Evolutionary conservation across 371 early-diverging fungal species (phyloP), one percentile per base, ranked within the genome.

Genomic region (Rhizomucor pusillus): DNA sequence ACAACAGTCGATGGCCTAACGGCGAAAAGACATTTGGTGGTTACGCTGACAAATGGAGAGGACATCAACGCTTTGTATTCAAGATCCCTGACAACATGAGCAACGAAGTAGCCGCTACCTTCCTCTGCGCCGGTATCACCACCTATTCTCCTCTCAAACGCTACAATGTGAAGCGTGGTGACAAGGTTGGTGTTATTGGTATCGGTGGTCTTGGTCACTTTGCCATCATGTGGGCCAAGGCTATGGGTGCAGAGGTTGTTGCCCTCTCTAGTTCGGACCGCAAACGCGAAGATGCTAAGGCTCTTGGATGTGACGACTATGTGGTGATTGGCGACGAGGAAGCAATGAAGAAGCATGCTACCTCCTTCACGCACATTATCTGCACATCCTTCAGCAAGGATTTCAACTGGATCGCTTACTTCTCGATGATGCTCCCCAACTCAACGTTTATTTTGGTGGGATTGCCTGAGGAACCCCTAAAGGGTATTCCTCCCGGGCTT

Each of bases 131-230:
- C 22, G 73, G 90, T 41, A 56, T 82, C 29, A 88, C 91, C 12
- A 77, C 80, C 3, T 90, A 69, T 60, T 54, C 76, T 36, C 88
- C 89, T n/a, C 59, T 89, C 51, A 69, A 70, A 44, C 55, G 67
- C 10, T 49, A 71, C 56, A 55, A 59, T 45, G 62, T 75, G 54
- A 71, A 67, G 34, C 65, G 72, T 4, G 80, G 80, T 33, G 69
- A 69, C 60, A 61, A 50, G 12, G 87, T 89, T 48, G 87, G 86
- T 49, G 71, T 90, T 6, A 66, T 84, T 46, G 90, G 88, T 24
- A 81, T 88, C 54, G 62, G 62, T 56, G 47, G 50, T 5, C 35
- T 45, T 6, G 57, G 45, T 2, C 44, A 49, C 37, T 50, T 35
- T 50, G 44, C 50, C 19, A 36, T 65, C 3, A 78, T 82, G 52